A percentile compares a stretch with the other conserved stretches of the same genome.
Conservation (phyloP, 495 filamentous ascomycete genomes). For the Aspergillus nidulans region DNA sequence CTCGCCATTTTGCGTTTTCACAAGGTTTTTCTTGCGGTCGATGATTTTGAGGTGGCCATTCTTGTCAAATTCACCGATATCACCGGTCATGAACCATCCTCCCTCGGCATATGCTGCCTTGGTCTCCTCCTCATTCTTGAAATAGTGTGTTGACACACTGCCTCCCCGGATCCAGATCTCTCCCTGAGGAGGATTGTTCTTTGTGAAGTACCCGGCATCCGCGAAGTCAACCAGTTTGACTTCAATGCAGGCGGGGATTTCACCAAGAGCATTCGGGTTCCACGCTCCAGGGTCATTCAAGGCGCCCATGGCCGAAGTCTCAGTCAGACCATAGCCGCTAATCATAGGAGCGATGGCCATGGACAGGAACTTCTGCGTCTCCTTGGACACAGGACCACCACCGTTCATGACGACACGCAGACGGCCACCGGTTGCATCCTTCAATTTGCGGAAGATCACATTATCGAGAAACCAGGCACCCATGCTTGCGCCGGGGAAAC, state of each 20-base stretch:
- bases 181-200: slow-evolving; percentile 87
- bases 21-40: slow-evolving; percentile 96
- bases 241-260: slow-evolving; percentile 77
- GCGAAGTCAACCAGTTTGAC: slow-evolving; percentile 93
- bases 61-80: slow-evolving; percentile 85
- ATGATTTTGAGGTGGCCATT: slow-evolving; percentile 83
- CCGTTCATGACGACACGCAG: slow-evolving; percentile 82
- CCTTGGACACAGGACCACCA: slow-evolving; percentile 79
- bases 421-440: slow-evolving; percentile 81
- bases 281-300: slow-evolving; percentile 87
- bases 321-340: slow-evolving; percentile 91
- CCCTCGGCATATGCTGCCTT: slow-evolving; percentile 67
- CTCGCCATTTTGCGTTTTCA: slow-evolving; percentile 94
- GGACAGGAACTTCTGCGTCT: slow-evolving; percentile 83
- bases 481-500: slow-evolving; percentile 65
- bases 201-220: slow-evolving; percentile 85
- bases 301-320: slow-evolving; percentile 90
- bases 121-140: slow-evolving; percentile 79
- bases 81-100: slow-evolving; percentile 95
- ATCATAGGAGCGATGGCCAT: slow-evolving; percentile 88
- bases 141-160: slow-evolving; percentile 69
- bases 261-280: slow-evolving; percentile 77
- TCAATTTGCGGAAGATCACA: slow-evolving; percentile 85
- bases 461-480: slow-evolving; percentile 65
- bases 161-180: slow-evolving; percentile 90